These are phyloP conservation scores for Trypanosoma rangeli DNA, from an alignment of 208 protist genomes.

Conservation along the genomic window DNA sequence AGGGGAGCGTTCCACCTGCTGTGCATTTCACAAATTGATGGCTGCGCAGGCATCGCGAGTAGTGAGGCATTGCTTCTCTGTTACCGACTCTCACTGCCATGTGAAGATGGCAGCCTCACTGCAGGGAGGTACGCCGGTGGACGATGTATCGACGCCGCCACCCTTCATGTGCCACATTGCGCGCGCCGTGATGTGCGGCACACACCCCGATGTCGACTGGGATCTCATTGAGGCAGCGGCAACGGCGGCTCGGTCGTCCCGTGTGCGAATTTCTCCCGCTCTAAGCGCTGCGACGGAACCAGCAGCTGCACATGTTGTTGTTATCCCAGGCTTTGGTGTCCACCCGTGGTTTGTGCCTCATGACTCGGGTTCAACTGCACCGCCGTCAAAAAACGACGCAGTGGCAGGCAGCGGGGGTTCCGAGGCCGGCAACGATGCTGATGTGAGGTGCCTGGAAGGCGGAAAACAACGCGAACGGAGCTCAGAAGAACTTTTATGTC, in stretches of 20 bases:
- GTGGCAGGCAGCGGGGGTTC: background rate
- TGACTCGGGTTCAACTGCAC: background rate
- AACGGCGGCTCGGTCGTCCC: background rate
- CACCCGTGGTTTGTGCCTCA: slow-evolving; percentile 68
- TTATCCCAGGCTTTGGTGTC: slow-evolving; percentile 65
- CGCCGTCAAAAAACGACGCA: background rate
- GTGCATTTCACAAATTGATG: background rate
- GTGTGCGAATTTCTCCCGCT: background rate
- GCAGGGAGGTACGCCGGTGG: background rate
- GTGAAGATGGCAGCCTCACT: slow-evolving; percentile 8
- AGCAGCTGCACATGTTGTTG: background rate
- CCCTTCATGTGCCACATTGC: slow-evolving; percentile 12
- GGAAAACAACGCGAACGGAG: background rate
- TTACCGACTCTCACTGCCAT: slow-evolving; percentile 51
- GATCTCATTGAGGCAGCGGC: slow-evolving; percentile 16
- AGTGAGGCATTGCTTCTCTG: background rate
- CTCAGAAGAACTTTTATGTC: slow-evolving; percentile 32
- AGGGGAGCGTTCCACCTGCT: background rate
- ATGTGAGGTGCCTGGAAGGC: background rate
- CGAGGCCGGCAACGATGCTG: background rate
- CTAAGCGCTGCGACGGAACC: background rate
- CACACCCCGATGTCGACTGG: slow-evolving; percentile 78
- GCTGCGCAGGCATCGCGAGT: background rate
- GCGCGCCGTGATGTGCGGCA: slow-evolving; percentile 61
- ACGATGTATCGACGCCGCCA: background rate